phyloP scores from a whole-genome alignment of 176 grass and related monocot genomes.

The Oryza nivara region DNA sequence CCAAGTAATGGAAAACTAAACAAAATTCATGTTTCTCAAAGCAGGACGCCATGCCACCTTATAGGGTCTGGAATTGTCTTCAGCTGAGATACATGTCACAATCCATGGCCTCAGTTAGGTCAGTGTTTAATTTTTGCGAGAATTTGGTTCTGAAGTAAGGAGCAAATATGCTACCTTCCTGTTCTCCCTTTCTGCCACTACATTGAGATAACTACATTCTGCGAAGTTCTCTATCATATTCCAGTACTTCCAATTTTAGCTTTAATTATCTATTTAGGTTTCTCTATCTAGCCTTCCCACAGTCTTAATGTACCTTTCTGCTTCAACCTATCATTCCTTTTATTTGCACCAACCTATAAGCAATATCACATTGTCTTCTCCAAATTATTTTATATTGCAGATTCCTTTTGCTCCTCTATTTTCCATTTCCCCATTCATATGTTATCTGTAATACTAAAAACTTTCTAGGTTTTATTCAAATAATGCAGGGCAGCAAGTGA shows the following conservation, averaged over 20 bases:
- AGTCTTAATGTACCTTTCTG: background rate
- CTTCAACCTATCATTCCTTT: conserved; percentile 1
- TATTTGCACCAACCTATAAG: conserved; percentile 8
- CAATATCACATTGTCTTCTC: background rate
- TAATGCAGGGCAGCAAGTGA: background rate
- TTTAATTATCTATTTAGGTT: conserved; percentile 7
- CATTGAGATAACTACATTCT: conserved; percentile 37
- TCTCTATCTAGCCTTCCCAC: background rate
- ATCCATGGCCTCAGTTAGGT: conserved; percentile 63
- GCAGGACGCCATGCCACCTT: conserved; percentile 79
- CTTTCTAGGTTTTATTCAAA: background rate
- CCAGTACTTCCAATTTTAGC: conserved; percentile 15
- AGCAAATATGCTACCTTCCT: conserved; percentile 38
- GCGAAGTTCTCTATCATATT: conserved; percentile 27
- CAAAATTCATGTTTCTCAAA: conserved; percentile 81
- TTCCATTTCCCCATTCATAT: background rate
- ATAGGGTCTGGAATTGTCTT: conserved; percentile 75
- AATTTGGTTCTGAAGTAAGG: conserved; percentile 55
- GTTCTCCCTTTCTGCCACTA: conserved; percentile 11
- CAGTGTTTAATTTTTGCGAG: conserved; percentile 65
- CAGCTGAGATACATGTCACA: conserved; percentile 69
- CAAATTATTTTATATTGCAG: conserved; percentile 4
- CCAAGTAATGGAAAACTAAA: conserved; percentile 54
- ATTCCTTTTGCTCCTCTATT: conserved; percentile 8
- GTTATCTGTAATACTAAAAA: background rate